Evolutionary conservation across 192 early-diverging fungal genomes (phyloP).

Genomic region (Coemansia sp.): DNA sequence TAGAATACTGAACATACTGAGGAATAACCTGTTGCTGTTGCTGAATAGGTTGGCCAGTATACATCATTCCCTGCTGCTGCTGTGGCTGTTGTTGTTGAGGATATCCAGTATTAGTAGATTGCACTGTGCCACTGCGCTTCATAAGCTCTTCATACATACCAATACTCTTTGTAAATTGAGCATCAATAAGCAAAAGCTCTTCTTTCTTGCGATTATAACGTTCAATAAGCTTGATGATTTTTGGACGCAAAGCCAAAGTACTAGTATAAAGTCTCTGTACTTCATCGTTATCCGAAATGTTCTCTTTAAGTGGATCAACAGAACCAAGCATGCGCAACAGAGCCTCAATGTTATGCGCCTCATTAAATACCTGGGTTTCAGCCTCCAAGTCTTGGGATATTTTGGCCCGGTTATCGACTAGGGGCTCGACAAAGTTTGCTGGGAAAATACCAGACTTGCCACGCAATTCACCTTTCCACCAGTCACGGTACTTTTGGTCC

Average conservation of each 20-base stretch:
- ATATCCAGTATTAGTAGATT: too few species aligned
- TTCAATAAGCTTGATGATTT: conserved; percentile 82
- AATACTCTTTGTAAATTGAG: conserved; percentile 37
- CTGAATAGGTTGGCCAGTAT: too few species aligned
- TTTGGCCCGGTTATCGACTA: conserved; percentile 59
- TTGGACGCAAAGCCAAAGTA: conserved; percentile 77
- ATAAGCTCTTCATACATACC: conserved; percentile 43
- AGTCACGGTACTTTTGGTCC: conserved; percentile 94
- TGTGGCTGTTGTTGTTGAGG: conserved; percentile 2
- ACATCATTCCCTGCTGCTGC: conserved; percentile 10
- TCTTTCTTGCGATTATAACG: conserved; percentile 81
- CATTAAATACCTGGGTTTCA: conserved; percentile 66
- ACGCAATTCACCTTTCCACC: conserved; percentile 94
- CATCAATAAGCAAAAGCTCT: conserved; percentile 32
- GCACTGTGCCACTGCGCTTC: conserved; percentile 27
- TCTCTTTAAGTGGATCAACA: conserved; percentile 77
- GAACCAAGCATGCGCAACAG: conserved; percentile 69
- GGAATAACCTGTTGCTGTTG: conserved; percentile 1
- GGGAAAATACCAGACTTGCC: conserved; percentile 95
- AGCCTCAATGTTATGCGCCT: conserved; percentile 70
- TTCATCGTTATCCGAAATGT: conserved; percentile 83
- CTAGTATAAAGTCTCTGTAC: conserved; percentile 79
- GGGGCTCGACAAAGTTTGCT: conserved; percentile 89
- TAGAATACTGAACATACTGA: conserved; percentile 9
- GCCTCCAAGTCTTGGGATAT: conserved; percentile 56